These are phyloP conservation scores for Blastomyces parvus DNA, from an alignment of 2,329 filamentous ascomycete genomes.

Conservation along the genomic window DNA sequence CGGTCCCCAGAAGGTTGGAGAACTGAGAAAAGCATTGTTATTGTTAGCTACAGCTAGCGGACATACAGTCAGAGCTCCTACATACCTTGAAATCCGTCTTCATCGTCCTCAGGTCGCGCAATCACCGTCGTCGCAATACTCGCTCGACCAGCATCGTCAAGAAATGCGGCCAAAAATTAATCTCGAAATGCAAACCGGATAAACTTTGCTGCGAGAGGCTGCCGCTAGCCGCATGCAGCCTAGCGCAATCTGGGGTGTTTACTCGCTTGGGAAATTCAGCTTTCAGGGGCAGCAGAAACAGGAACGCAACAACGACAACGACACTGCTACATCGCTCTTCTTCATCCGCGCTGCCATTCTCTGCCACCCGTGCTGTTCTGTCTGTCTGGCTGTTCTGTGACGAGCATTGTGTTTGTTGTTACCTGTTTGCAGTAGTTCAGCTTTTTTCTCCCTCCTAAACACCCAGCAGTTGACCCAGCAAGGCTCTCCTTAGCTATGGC, in stretches of 20 bases:
- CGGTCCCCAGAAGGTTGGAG: constrained; percentile 94
- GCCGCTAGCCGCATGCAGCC: constrained; percentile 19
- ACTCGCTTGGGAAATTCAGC: constrained; percentile 17
- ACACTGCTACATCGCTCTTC: constrained; percentile 14
- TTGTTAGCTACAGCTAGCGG: constrained; percentile 19
- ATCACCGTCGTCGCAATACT: constrained; percentile 9
- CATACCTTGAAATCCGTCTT: constrained; percentile 96
- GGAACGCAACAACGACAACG: constrained; percentile 15
- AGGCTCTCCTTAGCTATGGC: constrained; percentile 40
- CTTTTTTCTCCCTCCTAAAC: constrained; percentile 8
- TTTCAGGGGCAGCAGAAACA: constrained; percentile 26
- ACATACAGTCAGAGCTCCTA: neutral
- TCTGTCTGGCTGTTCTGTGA: neutral
- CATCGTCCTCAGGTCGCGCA: constrained; percentile 47
- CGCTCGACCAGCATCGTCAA: neutral
- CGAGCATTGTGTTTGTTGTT: neutral
- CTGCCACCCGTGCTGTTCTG: constrained; percentile 9
- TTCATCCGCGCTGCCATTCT: constrained; percentile 8
- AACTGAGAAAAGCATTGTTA: constrained; percentile 52
- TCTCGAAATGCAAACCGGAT: neutral
- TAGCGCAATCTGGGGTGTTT: constrained; percentile 26
- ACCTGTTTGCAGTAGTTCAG: constrained; percentile 4
- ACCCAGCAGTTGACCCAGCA: constrained; percentile 3
- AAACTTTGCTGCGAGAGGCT: constrained; percentile 6
- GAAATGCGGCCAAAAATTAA: constrained; percentile 3